These are phyloP conservation scores for Xylariaceae sp. DNA, from an alignment of 2,329 filamentous ascomycete genomes.

Conservation along the genomic window DNA sequence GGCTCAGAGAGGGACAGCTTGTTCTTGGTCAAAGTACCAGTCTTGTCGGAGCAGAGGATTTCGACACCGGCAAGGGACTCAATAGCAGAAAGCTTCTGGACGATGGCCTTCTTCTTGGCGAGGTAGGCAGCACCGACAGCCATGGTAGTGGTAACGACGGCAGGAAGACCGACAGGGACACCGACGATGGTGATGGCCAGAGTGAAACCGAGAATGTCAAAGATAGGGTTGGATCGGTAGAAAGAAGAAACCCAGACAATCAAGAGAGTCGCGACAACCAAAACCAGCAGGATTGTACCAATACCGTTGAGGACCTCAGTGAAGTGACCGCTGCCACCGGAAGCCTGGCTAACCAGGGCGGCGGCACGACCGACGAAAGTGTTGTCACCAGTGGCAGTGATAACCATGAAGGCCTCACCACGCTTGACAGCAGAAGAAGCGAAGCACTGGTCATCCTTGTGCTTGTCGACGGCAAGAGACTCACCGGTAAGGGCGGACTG, in stretches of 20 bases:
- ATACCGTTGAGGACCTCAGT: constrained; percentile 87
- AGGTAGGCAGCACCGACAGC: constrained; percentile 88
- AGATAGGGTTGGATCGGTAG: constrained; percentile 78
- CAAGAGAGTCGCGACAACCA: constrained; percentile 75
- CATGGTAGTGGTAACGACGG: constrained; percentile 92
- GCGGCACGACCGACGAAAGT: constrained; percentile 87
- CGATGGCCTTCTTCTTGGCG: constrained; percentile 87
- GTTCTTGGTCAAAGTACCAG: constrained; percentile 89
- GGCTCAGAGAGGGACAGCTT: constrained; percentile 84
- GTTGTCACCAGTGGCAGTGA: constrained; percentile 80
- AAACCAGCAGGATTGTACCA: constrained; percentile 69
- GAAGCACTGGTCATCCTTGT: constrained; percentile 73
- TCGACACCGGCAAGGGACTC: constrained; percentile 89
- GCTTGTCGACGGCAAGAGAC: constrained; percentile 86
- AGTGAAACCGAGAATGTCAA: constrained; percentile 75
- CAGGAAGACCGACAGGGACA: constrained; percentile 88
- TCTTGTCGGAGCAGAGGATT: constrained; percentile 93
- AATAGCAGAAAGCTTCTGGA: constrained; percentile 87
- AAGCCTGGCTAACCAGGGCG: constrained; percentile 74
- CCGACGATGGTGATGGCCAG: constrained; percentile 86
- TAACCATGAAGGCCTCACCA: constrained; percentile 76
- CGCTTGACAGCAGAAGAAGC: constrained; percentile 86
- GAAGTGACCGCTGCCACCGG: constrained; percentile 74
- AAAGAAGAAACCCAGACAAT: constrained; percentile 82
- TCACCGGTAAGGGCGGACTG: constrained; percentile 90